These are phyloP conservation scores for Sugiyamaella floridensis DNA, from an alignment of 805 yeast species.

Conservation along the genomic window DNA sequence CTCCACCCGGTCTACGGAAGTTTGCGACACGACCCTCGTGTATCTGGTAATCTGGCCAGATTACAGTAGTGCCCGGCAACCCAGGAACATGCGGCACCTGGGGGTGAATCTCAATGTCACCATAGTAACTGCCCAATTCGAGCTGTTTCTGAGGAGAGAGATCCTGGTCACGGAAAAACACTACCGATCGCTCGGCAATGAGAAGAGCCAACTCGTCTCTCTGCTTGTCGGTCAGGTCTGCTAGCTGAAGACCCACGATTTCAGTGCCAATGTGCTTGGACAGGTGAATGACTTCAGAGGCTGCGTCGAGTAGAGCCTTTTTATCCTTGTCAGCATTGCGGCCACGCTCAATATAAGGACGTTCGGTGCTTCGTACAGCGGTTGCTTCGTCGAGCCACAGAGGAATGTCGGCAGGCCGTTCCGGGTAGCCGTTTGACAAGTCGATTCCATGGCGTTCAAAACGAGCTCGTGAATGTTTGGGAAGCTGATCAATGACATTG, in stretches of 20 bases:
- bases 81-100: slow-evolving; percentile 33
- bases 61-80: slow-evolving; percentile 17
- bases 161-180: slow-evolving; percentile 45
- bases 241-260: slow-evolving; percentile 41
- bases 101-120: slow-evolving; percentile 33
- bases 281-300: slow-evolving; percentile 36
- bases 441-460: slow-evolving; percentile 34
- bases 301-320: slow-evolving; percentile 37
- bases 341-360: slow-evolving; percentile 33
- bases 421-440: slow-evolving; percentile 37
- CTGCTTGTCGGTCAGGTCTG: slow-evolving; percentile 38
- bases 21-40: slow-evolving; percentile 21
- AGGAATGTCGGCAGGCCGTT: slow-evolving; percentile 34
- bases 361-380: slow-evolving; percentile 29
- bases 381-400: slow-evolving; percentile 37
- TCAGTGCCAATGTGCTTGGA: slow-evolving; percentile 46
- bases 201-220: slow-evolving; percentile 43
- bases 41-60: slow-evolving; percentile 30
- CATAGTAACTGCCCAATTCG: slow-evolving; percentile 42
- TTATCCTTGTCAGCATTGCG: slow-evolving; percentile 34
- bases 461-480: slow-evolving; percentile 27
- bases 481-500: slow-evolving; percentile 15
- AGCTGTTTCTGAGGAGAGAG: slow-evolving; percentile 37
- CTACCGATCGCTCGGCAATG: slow-evolving; percentile 45
- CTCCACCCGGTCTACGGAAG: slow-evolving; percentile 23